phyloP scores from a whole-genome alignment of 306 rosid species.

The Rosa rugosa region DNA sequence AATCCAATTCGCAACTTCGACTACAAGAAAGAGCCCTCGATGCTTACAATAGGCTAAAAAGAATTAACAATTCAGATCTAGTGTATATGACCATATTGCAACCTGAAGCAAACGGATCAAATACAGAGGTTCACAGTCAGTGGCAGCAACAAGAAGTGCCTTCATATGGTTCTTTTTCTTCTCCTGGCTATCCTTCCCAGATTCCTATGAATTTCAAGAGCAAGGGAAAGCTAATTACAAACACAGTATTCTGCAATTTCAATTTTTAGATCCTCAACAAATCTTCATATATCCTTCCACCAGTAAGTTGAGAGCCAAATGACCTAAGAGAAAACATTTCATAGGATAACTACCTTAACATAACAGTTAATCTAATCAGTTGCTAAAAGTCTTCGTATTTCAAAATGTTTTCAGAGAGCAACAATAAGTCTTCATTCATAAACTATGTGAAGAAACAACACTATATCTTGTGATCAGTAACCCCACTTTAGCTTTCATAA shows the following conservation, averaged over 20 bases:
- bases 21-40: constrained; percentile 37
- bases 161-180: constrained; percentile 84
- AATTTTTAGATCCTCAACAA: not conserved
- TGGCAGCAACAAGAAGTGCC: constrained; percentile 89
- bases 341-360: not conserved
- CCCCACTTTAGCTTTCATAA: not conserved
- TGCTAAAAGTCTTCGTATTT: not conserved
- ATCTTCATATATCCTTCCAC: not conserved
- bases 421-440: not conserved
- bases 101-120: constrained; percentile 89
- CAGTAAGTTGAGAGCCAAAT: not conserved
- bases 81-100: constrained; percentile 23
- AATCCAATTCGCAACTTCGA: constrained; percentile 80
- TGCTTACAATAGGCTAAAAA: constrained; percentile 27
- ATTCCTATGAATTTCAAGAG: constrained; percentile 56
- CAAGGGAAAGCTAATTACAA: constrained; percentile 4
- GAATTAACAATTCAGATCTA: constrained; percentile 20
- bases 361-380: not conserved
- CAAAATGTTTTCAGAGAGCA: not conserved
- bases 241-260: not conserved
- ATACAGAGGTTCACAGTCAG: constrained; percentile 89
- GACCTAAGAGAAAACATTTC: constrained; percentile 3
- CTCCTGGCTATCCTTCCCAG: constrained; percentile 95
- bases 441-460: not conserved
- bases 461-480: not conserved